A percentile compares a stretch with the other conserved stretches of the same genome.
These are phyloP conservation scores for Fonsecaea pedrosoi DNA, from an alignment of 2,329 filamentous ascomycete genomes.

Conservation along the genomic window DNA sequence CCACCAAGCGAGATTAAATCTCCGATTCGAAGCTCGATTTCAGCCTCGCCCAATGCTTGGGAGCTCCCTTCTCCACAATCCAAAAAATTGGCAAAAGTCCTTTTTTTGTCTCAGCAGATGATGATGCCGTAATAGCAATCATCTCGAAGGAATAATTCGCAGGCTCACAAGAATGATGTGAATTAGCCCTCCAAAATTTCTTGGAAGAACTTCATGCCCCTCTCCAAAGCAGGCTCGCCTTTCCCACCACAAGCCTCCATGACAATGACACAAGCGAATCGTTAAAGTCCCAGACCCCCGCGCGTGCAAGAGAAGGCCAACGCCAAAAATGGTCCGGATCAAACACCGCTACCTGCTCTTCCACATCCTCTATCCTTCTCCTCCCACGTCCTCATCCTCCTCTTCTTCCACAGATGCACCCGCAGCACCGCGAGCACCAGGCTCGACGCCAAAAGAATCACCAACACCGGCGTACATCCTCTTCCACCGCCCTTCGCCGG, in stretches of 20 bases:
- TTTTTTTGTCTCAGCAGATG: too few species aligned
- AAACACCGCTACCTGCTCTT: conserved; percentile 97
- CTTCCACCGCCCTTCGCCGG: conserved; percentile 79
- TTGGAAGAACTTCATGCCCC: too few species aligned
- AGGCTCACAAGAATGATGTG: too few species aligned
- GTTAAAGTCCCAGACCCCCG: background rate
- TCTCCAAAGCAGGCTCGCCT: background rate
- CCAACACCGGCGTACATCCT: conserved; percentile 66
- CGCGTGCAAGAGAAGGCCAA: background rate
- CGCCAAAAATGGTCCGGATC: conserved; percentile 78
- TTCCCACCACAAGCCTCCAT: background rate
- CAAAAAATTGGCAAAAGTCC: too few species aligned
- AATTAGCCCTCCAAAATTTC: too few species aligned
- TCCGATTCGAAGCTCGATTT: too few species aligned
- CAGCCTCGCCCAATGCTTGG: too few species aligned
- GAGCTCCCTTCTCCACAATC: too few species aligned
- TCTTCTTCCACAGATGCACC: conserved; percentile 10
- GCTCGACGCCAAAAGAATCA: conserved; percentile 1
- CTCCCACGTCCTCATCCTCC: conserved; percentile 38
- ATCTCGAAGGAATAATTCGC: too few species aligned
- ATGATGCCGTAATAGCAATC: too few species aligned
- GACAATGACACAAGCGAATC: background rate
- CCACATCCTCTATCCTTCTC: conserved; percentile 82
- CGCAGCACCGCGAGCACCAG: conserved; percentile 26
- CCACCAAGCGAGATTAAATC: too few species aligned